Evolutionary conservation across 345 rosid species (phyloP), one percentile per base, ranked within the genome.

Genomic region (Corymbia maculata): DNA sequence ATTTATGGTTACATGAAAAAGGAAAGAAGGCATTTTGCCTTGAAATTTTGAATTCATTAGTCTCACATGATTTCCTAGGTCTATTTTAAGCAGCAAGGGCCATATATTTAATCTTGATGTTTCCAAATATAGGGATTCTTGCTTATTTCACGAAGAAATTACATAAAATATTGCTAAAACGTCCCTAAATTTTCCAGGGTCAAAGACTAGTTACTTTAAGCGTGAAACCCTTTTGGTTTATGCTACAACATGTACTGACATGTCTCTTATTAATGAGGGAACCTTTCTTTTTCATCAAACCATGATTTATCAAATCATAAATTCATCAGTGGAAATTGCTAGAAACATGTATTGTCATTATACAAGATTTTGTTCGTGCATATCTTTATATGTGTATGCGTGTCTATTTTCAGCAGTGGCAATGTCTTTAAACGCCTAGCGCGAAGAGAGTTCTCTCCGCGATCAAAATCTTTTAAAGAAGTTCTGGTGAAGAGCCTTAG

Each of bases 391-490:
- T 36, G 42, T 36, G 13, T 13, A 64, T 15, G 13, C 28, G 12
- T 70, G 13, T 85, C n/a, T 75, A 84, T 87, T 86, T 87, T 50
- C 90, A 91, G 95, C 88, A 87, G 89, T 53, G 92, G 93, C 88
- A 96, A 95, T 79, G 96, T 94, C 9, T 92, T 96, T 84, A 91
- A 86, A 47, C 87, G 96, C 89, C 85, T 96, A 89, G 94, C 91
- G 53, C 91, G 87, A 89, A 94, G 98, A 88, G 99, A 96, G 91
- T 89, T 95, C 85, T 92, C 94, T 53, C 97, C 97, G 12, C 91
- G 87, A 85, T 90, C 93, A 19, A 95, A 94, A 80, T 95, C 89
- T 86, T 55, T 92, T 94, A 1, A 94, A 92, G 91, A 93, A 92
- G 91, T 91, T 92, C n/a, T 95, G 97, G 97, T 93, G 94, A 88